A percentile compares a stretch with the other conserved stretches of the same genome.
Evolutionary conservation across 306 rosid genomes (phyloP).

Genomic region (Glycine latifolia): DNA sequence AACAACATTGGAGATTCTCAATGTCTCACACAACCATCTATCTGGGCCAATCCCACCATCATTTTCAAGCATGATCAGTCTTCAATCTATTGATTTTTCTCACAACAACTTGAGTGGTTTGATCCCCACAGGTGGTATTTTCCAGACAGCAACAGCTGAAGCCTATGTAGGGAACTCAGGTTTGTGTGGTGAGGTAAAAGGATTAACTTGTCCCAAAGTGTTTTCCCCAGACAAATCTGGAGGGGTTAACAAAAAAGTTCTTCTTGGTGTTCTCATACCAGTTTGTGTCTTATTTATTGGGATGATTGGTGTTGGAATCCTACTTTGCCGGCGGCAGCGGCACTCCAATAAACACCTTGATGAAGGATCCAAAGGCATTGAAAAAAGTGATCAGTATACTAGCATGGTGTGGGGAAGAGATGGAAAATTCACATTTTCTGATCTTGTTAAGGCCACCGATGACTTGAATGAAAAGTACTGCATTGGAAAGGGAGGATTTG

Average conservation of each 20-base stretch:
- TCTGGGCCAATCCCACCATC: constrained; percentile 62
- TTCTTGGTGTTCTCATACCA: constrained; percentile 59
- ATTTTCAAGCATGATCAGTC: constrained; percentile 50
- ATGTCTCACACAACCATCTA: constrained; percentile 70
- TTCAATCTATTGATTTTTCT: constrained; percentile 64
- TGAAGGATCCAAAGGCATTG: constrained; percentile 49
- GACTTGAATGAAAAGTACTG: constrained; percentile 66
- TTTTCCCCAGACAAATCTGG: constrained; percentile 35
- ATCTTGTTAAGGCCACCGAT: constrained; percentile 61
- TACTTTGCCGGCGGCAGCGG: neutral
- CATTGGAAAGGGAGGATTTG: constrained; percentile 81
- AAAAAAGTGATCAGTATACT: constrained; percentile 1
- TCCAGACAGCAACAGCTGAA: constrained; percentile 45
- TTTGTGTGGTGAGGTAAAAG: constrained; percentile 61
- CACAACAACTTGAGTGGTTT: constrained; percentile 65
- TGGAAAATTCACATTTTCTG: constrained; percentile 54
- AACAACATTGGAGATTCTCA: constrained; percentile 55
- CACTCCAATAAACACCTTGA: constrained; percentile 32
- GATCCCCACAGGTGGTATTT: constrained; percentile 56
- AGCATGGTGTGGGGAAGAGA: constrained; percentile 52
- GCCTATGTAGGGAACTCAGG: constrained; percentile 64
- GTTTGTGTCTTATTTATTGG: constrained; percentile 47
- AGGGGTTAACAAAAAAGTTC: constrained; percentile 49
- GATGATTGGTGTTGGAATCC: neutral
- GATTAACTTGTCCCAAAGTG: constrained; percentile 44